phyloP scores from a whole-genome alignment of 108 stramenopile species.

The Skeletonema potamos region DNA sequence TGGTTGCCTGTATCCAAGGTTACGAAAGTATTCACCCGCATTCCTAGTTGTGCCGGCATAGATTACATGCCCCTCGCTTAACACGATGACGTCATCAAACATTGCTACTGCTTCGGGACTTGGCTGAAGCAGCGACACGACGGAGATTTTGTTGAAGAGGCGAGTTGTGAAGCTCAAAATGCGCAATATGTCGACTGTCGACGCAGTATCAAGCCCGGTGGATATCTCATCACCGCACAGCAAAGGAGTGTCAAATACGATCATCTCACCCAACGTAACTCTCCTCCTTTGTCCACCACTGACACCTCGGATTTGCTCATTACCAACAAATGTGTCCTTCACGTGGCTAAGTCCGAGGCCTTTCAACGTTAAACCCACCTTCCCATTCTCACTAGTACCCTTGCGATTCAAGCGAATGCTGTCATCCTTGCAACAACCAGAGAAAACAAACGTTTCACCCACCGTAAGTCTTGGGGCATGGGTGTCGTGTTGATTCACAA shows the following conservation, averaged over 20 bases:
- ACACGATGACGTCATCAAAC: conserved; percentile 71
- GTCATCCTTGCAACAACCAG: conserved; percentile 28
- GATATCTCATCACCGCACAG: conserved; percentile 66
- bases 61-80: conserved; percentile 56
- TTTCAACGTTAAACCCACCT: conserved; percentile 40
- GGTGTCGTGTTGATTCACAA: conserved; percentile 28
- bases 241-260: conserved; percentile 37
- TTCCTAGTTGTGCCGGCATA: conserved; percentile 63
- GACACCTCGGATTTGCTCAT: conserved; percentile 48
- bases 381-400: conserved; percentile 4
- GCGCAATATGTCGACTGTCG: conserved; percentile 69
- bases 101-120: conserved; percentile 66
- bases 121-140: conserved; percentile 77
- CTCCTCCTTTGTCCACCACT: conserved; percentile 58
- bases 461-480: conserved; percentile 47
- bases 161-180: conserved; percentile 29
- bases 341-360: conserved; percentile 61
- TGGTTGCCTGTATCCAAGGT: conserved; percentile 53
- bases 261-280: conserved; percentile 46
- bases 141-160: conserved; percentile 32
- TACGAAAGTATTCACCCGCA: conserved; percentile 46
- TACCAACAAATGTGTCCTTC: conserved; percentile 75
- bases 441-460: conserved; percentile 34
- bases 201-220: conserved; percentile 75
- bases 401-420: background rate